phyloP scores from a whole-genome alignment of 495 filamentous ascomycete species.

The Cryomyces antarcticus region DNA sequence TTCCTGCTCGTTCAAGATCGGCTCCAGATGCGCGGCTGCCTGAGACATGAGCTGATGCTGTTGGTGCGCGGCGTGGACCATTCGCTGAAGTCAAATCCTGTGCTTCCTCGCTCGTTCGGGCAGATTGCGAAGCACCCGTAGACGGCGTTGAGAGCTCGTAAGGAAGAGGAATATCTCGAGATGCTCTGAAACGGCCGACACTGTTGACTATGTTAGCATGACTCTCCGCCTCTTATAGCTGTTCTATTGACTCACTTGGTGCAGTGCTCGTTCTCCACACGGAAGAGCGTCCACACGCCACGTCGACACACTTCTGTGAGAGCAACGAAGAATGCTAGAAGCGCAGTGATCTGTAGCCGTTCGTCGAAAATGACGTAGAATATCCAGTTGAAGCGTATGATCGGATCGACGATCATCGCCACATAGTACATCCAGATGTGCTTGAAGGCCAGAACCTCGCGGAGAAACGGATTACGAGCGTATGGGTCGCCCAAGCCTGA shows the following conservation, averaged over 20 bases:
- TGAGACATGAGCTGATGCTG: not conserved
- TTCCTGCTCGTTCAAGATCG: not conserved
- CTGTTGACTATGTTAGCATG: conserved; percentile 4
- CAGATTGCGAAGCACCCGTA: not conserved
- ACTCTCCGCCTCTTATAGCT: not conserved
- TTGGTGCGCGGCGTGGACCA: not conserved
- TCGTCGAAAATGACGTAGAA: conserved; percentile 70
- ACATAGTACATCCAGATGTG: conserved; percentile 60
- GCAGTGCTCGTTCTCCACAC: conserved; percentile 94
- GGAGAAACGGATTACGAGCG: conserved; percentile 41
- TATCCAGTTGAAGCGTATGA: conserved; percentile 91
- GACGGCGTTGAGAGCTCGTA: conserved; percentile 33
- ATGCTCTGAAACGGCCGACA: conserved; percentile 66
- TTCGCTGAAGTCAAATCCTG: not conserved
- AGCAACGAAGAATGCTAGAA: conserved; percentile 54
- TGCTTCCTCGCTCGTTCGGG: not conserved
- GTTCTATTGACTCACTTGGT: conserved; percentile 27
- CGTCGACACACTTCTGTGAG: conserved; percentile 61
- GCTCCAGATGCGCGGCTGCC: not conserved
- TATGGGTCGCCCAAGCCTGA: conserved; percentile 49
- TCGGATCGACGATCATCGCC: conserved; percentile 65
- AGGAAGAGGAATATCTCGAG: conserved; percentile 59
- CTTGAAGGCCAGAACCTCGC: conserved; percentile 65
- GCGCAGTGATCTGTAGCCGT: conserved; percentile 59
- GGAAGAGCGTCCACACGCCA: conserved; percentile 78